Evolutionary conservation across 2,329 filamentous ascomycete genomes (phyloP), one percentile per base, ranked within the genome.

Genomic region (Albophoma yamanashiensis): DNA sequence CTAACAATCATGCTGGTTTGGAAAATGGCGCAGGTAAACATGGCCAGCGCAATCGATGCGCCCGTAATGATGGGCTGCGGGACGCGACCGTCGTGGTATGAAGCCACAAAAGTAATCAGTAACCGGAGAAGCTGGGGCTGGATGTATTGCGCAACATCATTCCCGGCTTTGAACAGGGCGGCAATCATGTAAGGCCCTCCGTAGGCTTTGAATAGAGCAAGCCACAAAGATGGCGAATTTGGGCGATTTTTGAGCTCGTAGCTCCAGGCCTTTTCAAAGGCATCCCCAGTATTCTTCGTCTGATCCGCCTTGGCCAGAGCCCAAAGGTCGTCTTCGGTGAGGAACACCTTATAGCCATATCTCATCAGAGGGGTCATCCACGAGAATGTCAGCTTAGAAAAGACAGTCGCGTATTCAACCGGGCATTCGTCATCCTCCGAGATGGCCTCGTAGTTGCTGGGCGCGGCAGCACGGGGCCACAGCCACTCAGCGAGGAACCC

Each of bases 291-390:
- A 15, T 81, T 78, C 65, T 85, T 85, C 14, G 93, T 96, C 40
- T 88, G 88, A 70, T 97, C 93, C 61, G 82, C 78, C 68, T 86
- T 88, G 47, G 92, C 85, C 61, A 99, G 79, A 62, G 91, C 93
- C 95, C 95, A 99, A 31, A 99, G 81, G 73, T 99, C 93, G 64
- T 97, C 91, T 72, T 97, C 92, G 1, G 92, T 96, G 63, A 99
- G 79, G 72, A 86, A 99, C 61, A 92, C 85, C 69, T 89, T 90
- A 78, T 99, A 97, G 1, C 94, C 94, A 70, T 88, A 88, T 70
- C 87, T 92, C 94, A 99, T 99, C 83, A 99, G 78, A 0, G 94
- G 92, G 0, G 94, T 97, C 93, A 99, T 97, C 94, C 94, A 99
- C 59, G 89, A 88, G 73, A 99, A 99, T 0, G 93, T 96, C 55